Base-by-base conservation (phyloP, 2,329 filamentous ascomycete genomes). In the Neopestalotiopsis sp. region DNA sequence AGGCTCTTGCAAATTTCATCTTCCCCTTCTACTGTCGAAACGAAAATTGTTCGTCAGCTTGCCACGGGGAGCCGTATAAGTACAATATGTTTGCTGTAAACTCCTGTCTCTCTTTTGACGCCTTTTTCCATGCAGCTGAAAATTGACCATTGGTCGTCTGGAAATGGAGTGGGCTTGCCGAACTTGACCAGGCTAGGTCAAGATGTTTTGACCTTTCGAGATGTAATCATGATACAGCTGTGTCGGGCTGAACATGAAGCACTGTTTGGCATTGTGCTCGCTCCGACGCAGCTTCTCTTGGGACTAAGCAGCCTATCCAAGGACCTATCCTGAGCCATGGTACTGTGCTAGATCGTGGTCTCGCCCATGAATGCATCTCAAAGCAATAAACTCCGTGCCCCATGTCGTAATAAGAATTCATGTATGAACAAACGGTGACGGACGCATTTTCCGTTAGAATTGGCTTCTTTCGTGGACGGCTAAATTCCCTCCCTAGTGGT, bases 401-500 rank as follows among this genome's bases (percentile, higher is more conserved):
- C 74, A 69, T 72, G 69, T 77, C 76, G 72, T 78, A 61, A 77
- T 28, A 71, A 68, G 69, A 72, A 73, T 72, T 72, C 71, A 70
- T 69, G 71, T 75, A 75, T 73, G 69, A 75, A 76, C 71, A 75
- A 73, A 71, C 32, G 65, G 59, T 52, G 32, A 38, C 68, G 71
- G 72, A 72, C 52, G 61, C 49, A 69, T 62, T 56, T 67, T 68
- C 71, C 74, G 66, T 71, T 76, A 67, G 64, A 75, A 75, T 67
- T 75, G 77, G 45, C 72, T 68, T 69, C 72, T 72, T 61, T 68
- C 72, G 34, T 71, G 69, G 59, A 70, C 71, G 60, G 72, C 70
- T 40, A 72, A 58, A 67, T 70, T 67, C 73, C 66, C 67, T 61
- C 60, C 71, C 72, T 82, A 84, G 76, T 84, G 80, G 61, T 88